Conservation (phyloP, 805 yeast genomes). For the Phaffomyces antillensis region DNA sequence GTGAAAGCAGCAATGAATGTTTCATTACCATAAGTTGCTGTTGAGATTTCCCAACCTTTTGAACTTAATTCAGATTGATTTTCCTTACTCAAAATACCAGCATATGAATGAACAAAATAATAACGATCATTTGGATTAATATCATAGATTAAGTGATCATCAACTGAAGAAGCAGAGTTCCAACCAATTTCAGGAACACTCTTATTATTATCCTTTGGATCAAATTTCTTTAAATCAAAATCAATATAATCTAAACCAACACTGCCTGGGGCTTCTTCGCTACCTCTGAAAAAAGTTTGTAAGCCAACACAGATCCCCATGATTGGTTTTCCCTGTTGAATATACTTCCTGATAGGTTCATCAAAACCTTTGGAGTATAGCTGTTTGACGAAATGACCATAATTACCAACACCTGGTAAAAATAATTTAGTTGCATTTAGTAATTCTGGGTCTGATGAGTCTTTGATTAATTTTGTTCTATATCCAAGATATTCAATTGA, state of each 20-base stretch:
- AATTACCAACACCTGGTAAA: slow-evolving; percentile 97
- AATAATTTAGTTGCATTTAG: slow-evolving; percentile 51
- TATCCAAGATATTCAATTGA: slow-evolving; percentile 79
- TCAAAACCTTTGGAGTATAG: slow-evolving; percentile 54
- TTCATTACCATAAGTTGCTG: slow-evolving; percentile 70
- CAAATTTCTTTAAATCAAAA: slow-evolving; percentile 53
- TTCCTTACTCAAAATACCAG: slow-evolving; percentile 50
- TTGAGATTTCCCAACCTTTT: slow-evolving; percentile 66
- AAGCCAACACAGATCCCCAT: slow-evolving; percentile 99
- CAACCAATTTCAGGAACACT: slow-evolving; percentile 97
- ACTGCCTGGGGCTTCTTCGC: slow-evolving; percentile 64
- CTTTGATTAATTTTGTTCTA: slow-evolving; percentile 51
- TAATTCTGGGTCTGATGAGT: slow-evolving; percentile 45
- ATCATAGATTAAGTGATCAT: slow-evolving; percentile 42
- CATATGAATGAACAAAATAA: slow-evolving; percentile 94
- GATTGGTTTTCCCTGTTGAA: slow-evolving; percentile 71
- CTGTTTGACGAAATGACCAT: slow-evolving; percentile 84
- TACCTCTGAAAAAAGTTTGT: slow-evolving; percentile 71
- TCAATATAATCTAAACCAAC: slow-evolving; percentile 55
- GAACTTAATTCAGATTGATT: slow-evolving; percentile 26
- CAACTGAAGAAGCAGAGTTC: slow-evolving; percentile 46
- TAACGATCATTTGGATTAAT: slow-evolving; percentile 64
- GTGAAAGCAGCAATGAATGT: slow-evolving; percentile 75
- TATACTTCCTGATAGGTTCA: slow-evolving; percentile 58
- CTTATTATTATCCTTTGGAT: slow-evolving; percentile 43